Evolutionary conservation across 257 asterid species (phyloP).

Genomic region (Linderniella brevidens): DNA sequence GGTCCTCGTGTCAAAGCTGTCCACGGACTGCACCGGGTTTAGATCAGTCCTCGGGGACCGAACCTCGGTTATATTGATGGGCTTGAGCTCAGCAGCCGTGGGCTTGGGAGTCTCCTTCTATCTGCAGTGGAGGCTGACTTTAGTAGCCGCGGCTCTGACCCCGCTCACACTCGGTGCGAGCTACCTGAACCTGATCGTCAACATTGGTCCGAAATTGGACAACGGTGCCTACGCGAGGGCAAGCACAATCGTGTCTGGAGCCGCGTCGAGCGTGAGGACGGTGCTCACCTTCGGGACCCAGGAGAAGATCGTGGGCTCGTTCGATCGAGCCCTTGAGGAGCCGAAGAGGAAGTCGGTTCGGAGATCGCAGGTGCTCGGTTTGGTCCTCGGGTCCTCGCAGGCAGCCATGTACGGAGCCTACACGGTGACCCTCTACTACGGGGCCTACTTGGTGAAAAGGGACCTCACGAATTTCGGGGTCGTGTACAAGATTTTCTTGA

Average conservation of each 20-base stretch:
- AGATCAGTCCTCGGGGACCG: neutral
- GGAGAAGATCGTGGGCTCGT: slow-evolving; percentile 53
- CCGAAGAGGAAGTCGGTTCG: slow-evolving; percentile 51
- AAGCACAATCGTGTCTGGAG: slow-evolving; percentile 83
- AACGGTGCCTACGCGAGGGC: slow-evolving; percentile 68
- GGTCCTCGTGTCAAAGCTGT: slow-evolving; percentile 65
- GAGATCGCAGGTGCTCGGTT: slow-evolving; percentile 74
- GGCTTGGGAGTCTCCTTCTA: slow-evolving; percentile 15
- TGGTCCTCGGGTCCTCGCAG: slow-evolving; percentile 71
- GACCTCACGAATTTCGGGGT: slow-evolving; percentile 47
- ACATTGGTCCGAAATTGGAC: slow-evolving; percentile 54
- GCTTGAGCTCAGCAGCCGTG: too few species aligned
- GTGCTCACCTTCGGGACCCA: slow-evolving; percentile 72
- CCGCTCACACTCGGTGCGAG: slow-evolving; percentile 48
- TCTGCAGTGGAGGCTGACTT: slow-evolving; percentile 63
- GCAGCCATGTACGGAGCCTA: slow-evolving; percentile 56
- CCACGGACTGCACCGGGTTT: slow-evolving; percentile 90
- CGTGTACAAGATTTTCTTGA: slow-evolving; percentile 60
- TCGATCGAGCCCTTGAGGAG: slow-evolving; percentile 52
- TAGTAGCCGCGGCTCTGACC: slow-evolving; percentile 76
- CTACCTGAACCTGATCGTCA: slow-evolving; percentile 45
- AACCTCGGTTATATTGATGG: too few species aligned
- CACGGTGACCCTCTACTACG: slow-evolving; percentile 84
- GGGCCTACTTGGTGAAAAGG: slow-evolving; percentile 52
- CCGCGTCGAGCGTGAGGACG: slow-evolving; percentile 72